Conservation (phyloP, 2,329 filamentous ascomycete genomes). For the Pezicula rhizophila region DNA sequence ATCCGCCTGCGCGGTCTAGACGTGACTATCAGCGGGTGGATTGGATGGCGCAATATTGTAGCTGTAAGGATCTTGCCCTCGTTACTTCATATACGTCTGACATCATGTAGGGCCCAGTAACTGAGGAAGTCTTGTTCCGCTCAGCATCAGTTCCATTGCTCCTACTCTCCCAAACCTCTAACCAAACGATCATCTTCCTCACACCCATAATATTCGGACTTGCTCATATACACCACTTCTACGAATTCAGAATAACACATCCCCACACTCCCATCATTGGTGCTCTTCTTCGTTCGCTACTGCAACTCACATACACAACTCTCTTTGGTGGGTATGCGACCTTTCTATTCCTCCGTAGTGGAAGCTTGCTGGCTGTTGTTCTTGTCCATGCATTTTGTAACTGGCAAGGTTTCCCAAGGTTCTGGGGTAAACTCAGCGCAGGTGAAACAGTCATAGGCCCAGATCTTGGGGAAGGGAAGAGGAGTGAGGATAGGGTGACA, state of each 20-base stretch:
- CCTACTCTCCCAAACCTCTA: conserved; percentile 55
- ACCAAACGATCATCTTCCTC: conserved; percentile 61
- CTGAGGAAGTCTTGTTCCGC: conserved; percentile 91
- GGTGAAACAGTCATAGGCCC: conserved; percentile 17
- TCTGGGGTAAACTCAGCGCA: conserved; percentile 70
- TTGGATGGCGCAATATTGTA: conserved; percentile 79
- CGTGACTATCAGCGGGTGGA: conserved; percentile 66
- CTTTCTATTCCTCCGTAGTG: conserved; percentile 81
- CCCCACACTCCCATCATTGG: conserved; percentile 59
- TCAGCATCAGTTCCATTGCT: conserved; percentile 80
- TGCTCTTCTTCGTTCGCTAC: conserved; percentile 63
- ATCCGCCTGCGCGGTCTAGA: conserved; percentile 46
- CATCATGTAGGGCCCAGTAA: conserved; percentile 61
- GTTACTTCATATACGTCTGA: conserved; percentile 1
- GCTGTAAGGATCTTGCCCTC: conserved; percentile 50
- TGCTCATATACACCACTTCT: conserved; percentile 91
- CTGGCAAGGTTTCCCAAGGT: conserved; percentile 76
- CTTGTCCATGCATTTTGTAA: conserved; percentile 87
- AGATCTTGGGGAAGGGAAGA: conserved; percentile 29
- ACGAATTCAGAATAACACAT: conserved; percentile 82
- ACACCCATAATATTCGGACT: conserved; percentile 88
- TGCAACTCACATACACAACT: conserved; percentile 87
- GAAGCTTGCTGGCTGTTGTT: conserved; percentile 70
- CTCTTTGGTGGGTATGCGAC: conserved; percentile 91
- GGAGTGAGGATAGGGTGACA: conserved; percentile 30